Evolutionary conservation across 257 asterid genomes (phyloP), one percentile per base, ranked within the genome.

Genomic region (Linderniella brevidens): DNA sequence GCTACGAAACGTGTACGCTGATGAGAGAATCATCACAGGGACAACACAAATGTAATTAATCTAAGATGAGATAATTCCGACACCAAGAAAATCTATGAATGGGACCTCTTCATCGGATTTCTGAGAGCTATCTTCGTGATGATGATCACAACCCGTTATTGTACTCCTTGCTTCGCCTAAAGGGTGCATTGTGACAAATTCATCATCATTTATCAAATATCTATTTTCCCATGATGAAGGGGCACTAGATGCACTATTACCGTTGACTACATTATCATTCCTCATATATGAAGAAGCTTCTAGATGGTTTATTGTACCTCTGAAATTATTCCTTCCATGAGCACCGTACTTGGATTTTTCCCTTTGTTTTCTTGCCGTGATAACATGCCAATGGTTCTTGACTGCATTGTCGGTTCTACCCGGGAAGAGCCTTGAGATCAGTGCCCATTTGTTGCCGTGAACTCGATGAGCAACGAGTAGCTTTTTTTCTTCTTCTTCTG

Each of bases 381-480:
- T 60, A 0, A 82, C 97, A 64, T 86, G 97, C 97, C 97, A 82
- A 56, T 86, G 97, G 60, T 86, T 86, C 65, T 86, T 86, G 8
- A 86, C 97, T 7, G 97, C 93, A 66, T 87, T 87, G 43, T 87
- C 97, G 29, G 97, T 87, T 68, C 97, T 63, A 48, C 97, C 97
- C 0, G 97, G 95, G 43, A 87, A 87, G 64, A 82, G 76, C 61
- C 95, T 68, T 41, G 97, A 82, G 46, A 87, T 87, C 3, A 82
- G 63, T 17, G 97, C 87, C 97, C 97, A 87, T 49, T 77, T 87
- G 56, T 86, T 86, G 8, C 97, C 97, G 58, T 86, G 94, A 9
- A 82, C 53, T 54, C 80, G 49, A 50, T 86, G 97, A 53, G 93
- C 97, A 50, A 76, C 75, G 13, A 86, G 70, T 15, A 86, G 79